Evolutionary conservation across 805 yeast genomes (phyloP).

Genomic region (Tetrapisispora nanseiensis): DNA sequence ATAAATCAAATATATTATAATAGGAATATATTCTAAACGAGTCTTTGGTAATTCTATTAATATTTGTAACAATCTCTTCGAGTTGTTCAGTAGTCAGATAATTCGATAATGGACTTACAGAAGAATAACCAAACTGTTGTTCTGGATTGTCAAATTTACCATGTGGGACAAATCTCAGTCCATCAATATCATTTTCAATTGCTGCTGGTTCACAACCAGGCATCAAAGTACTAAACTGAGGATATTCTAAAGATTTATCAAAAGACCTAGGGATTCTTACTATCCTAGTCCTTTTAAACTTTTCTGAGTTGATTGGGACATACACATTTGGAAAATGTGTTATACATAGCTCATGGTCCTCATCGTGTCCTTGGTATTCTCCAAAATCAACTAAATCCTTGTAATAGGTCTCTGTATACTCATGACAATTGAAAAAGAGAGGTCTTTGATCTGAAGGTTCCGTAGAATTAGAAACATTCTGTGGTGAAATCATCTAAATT

Average conservation of each 20-base stretch:
- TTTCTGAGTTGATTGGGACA: constrained; percentile 25
- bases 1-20: constrained; percentile 33
- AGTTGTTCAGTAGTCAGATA: constrained; percentile 34
- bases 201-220: constrained; percentile 67
- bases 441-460: constrained; percentile 9
- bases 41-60: constrained; percentile 35
- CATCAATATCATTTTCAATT: constrained; percentile 16
- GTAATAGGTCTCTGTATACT: constrained; percentile 33
- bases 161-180: constrained; percentile 25
- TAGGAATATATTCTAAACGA: constrained; percentile 35
- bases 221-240: constrained; percentile 42
- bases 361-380: constrained; percentile 18
- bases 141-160: constrained; percentile 31
- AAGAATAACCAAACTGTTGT: constrained; percentile 38
- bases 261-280: constrained; percentile 54
- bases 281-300: constrained; percentile 39
- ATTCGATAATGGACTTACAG: constrained; percentile 41
- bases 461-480: not conserved
- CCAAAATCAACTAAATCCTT: constrained; percentile 4
- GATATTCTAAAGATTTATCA: constrained; percentile 31
- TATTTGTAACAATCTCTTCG: constrained; percentile 30
- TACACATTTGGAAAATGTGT: constrained; percentile 63
- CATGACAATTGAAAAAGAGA: constrained; percentile 60
- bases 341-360: constrained; percentile 34
- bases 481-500: not conserved